Evolutionary conservation across 208 protist genomes (phyloP).

Genomic region (Leptomonas pyrrhocoris): DNA sequence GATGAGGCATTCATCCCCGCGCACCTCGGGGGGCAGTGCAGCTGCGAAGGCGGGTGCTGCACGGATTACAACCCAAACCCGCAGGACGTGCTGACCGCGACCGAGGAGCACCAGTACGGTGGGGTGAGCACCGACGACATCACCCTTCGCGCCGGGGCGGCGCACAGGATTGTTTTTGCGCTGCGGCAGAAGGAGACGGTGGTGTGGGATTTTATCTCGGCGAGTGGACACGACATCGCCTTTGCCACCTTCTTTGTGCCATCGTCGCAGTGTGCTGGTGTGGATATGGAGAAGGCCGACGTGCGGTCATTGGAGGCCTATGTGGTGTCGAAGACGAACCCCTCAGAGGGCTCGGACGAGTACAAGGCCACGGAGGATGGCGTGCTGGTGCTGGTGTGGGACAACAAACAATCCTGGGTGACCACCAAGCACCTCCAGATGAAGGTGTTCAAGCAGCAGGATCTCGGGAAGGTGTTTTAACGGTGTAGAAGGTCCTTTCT

Average conservation of each 20-base stretch:
- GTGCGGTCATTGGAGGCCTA: conserved; percentile 23
- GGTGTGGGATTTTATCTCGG: conserved; percentile 46
- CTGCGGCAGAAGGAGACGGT: conserved; percentile 38
- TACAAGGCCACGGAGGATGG: conserved; percentile 42
- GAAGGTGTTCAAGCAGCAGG: conserved; percentile 48
- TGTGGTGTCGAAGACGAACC: conserved; percentile 34
- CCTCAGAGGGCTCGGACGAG: conserved; percentile 33
- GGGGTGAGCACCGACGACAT: conserved; percentile 44
- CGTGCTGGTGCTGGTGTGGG: conserved; percentile 46
- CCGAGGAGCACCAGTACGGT: conserved; percentile 22
- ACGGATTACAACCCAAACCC: conserved; percentile 35
- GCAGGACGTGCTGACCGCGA: not conserved
- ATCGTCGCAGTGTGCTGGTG: not conserved
- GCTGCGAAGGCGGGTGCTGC: conserved; percentile 53
- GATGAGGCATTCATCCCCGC: conserved; percentile 47
- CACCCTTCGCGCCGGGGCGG: conserved; percentile 30
- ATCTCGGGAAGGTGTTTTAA: not conserved
- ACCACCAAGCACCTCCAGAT: conserved; percentile 50
- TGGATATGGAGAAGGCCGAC: conserved; percentile 13
- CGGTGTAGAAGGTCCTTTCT: not conserved
- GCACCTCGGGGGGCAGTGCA: conserved; percentile 60
- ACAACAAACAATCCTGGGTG: conserved; percentile 58
- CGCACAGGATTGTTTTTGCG: conserved; percentile 40
- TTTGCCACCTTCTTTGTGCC: conserved; percentile 31
- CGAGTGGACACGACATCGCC: conserved; percentile 33